Percentiles rank a stretch among this genome's conserved stretches.
Conservation (phyloP, 441 rosid species). For the Populus tomentosa region DNA sequence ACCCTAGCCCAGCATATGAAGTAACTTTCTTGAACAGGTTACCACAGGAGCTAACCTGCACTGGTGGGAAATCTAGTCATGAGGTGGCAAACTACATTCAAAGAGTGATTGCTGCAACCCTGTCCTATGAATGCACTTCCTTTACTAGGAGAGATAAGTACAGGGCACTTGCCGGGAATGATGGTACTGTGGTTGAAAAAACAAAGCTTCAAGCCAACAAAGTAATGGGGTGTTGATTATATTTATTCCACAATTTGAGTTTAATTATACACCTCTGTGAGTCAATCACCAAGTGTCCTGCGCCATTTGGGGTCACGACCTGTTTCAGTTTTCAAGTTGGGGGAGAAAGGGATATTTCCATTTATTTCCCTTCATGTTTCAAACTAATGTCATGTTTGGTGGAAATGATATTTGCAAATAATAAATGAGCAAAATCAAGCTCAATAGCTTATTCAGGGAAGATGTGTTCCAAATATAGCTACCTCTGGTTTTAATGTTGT, state of each 20-base stretch:
- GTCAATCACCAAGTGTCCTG: not conserved
- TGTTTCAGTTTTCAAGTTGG: not conserved
- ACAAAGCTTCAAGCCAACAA: conserved; percentile 18
- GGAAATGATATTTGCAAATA: not conserved
- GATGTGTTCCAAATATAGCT: not conserved
- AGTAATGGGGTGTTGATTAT: conserved; percentile 29
- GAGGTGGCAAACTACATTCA: conserved; percentile 49
- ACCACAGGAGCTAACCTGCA: conserved; percentile 30
- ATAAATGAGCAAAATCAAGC: not conserved
- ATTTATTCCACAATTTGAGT: not conserved
- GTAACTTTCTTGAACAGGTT: conserved; percentile 38
- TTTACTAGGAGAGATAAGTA: conserved; percentile 50
- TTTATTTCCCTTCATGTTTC: not conserved
- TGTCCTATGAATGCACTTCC: conserved; percentile 41
- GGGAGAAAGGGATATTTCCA: not conserved
- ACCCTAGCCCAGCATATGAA: conserved; percentile 45
- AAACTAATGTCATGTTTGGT: not conserved
- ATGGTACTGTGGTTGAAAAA: conserved; percentile 34
- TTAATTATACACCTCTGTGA: not conserved
- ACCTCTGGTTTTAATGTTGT: too few relatives aligned
- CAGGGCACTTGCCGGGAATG: conserved; percentile 46
- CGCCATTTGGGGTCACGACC: not conserved
- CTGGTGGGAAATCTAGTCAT: conserved; percentile 35
- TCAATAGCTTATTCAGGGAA: not conserved
- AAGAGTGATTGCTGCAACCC: conserved; percentile 39